Evolutionary conservation across 495 filamentous ascomycete species (phyloP), one percentile per base, ranked within the genome.

Genomic region (Hyaloscypha finlandica): DNA sequence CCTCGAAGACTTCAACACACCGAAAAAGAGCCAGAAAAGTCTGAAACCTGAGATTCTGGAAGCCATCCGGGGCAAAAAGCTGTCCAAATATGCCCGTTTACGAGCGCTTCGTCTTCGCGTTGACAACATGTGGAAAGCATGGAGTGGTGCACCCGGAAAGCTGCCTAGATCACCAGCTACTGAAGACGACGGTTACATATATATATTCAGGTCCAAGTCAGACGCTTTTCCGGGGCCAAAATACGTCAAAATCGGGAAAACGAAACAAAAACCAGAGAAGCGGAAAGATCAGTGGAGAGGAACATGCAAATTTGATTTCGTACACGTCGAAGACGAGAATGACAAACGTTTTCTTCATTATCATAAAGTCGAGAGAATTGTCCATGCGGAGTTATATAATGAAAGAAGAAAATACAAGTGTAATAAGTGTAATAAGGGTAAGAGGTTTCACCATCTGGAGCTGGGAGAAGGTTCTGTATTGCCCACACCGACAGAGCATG

Each of bases 351-450:
- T 59, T 59, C 56, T 30, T 12, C 56, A 59, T 22, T 35, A 8
- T 30, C 25, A 33, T 8, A n/a, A 9, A 12, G 56, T 59, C 6
- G 56, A 59, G 8, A 59, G n/a, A 20, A 59, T 59, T 35, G 20
- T 59, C 4, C 56, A 59, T 2, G n/a, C 56, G 16, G 56, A 59
- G 20, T 19, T 59, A 20, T 30, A 20, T 8, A 30, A 59, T 12
- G 25, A 31, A n/a, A 30, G 56, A n/a, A 59, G 35, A 33, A 59
- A 59, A 59, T 59, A 59, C 16, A 33, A n/a, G 19, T 59, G 56
- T 20, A 48, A 48, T 19, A 22, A 33, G 5, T 59, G 56, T 20
- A 48, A 48, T 19, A 22, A 33, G 5, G 37, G 56, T 20, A 22
- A 11, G 25, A 12, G 14, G 9, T 6, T 5, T 8, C 56, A 59